Base-by-base conservation (phyloP, 441 rosid genomes). In the Pelargonium fulgidum region DNA sequence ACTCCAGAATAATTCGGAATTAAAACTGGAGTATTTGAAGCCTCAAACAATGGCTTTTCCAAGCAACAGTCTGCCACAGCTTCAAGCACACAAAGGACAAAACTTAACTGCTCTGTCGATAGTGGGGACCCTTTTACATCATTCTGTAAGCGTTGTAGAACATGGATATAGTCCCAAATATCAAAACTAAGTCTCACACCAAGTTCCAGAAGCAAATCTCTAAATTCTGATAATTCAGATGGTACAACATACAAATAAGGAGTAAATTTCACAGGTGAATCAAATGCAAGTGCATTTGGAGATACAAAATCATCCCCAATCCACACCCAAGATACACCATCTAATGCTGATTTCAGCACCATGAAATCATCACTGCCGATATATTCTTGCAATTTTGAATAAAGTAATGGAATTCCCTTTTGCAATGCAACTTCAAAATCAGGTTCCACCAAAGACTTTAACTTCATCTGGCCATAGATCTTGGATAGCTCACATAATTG, bases 221-320 rank as follows among this genome's bases (percentile, higher is more conserved):
- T 87, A 73, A 88, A 94, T 70, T 87, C 96, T 59, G 87, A 85
- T 79, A 94, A 81, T 74, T 94, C 99, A 59, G 99, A 94, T 75
- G 99, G 99, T 72, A 94, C 99, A 83, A 87, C 99, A 85, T 91
- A 90, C 72, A 94, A 83, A 78, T 90, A 94, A 65, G 99, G 99
- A 77, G 90, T 78, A 81, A 87, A 94, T 79, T 94, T 92, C 78
- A 90, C 99, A 19, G 99, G 99, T 42, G 99, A 94, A 85, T 94
- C 97, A 86, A 94, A 94, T 74, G 99, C 96, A 79, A 94, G 99
- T 73, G 87, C 87, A 77, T 80, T 80, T 59, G 94, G 79, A 66
- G 88, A 79, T 75, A 94, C 86, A 81, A 94, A 94, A 82, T 90
- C 93, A 78, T 91, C 99, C 65, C 99, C 96, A 70, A 88, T 88